Conservation (phyloP, 2,329 filamentous ascomycete genomes). For the Calonectria henricotiae region DNA sequence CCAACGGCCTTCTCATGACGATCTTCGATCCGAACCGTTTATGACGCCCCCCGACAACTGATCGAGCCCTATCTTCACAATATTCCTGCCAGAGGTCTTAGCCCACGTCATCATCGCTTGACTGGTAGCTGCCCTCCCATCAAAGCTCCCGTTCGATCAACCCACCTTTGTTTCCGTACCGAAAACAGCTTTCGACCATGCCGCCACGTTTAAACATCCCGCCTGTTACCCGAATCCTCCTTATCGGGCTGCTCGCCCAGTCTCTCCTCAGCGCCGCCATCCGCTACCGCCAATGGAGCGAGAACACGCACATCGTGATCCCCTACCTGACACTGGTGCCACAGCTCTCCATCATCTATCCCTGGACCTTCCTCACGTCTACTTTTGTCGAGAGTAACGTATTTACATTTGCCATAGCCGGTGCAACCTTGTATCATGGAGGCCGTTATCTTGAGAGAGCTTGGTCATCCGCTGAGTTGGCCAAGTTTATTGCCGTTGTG, state of each 20-base stretch:
- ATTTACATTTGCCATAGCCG: slow-evolving; percentile 85
- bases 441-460: slow-evolving; percentile 96
- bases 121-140: slow-evolving; percentile 12
- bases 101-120: slow-evolving; percentile 20
- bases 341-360: slow-evolving; percentile 86
- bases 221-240: slow-evolving; percentile 87
- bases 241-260: slow-evolving; percentile 82
- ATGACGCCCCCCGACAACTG: slow-evolving; percentile 12
- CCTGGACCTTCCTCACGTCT: slow-evolving; percentile 91
- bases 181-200: slow-evolving; percentile 68
- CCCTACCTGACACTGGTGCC: slow-evolving; percentile 93
- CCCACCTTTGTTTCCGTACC: slow-evolving; percentile 26
- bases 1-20: slow-evolving; percentile 27
- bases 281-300: slow-evolving; percentile 79
- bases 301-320: slow-evolving; percentile 77
- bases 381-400: slow-evolving; percentile 95
- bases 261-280: slow-evolving; percentile 88
- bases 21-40: slow-evolving; percentile 13
- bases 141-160: slow-evolving; percentile 15
- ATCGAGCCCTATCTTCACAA: slow-evolving; percentile 10
- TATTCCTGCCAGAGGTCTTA: neutral
- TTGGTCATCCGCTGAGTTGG: slow-evolving; percentile 93
- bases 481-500: slow-evolving; percentile 87
- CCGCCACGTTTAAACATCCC: slow-evolving; percentile 91
- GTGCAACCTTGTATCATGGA: slow-evolving; percentile 88